Evolutionary conservation across 2,329 filamentous ascomycete genomes (phyloP), one percentile per base, ranked within the genome.

Genomic region (Neofusicoccum laricinum): DNA sequence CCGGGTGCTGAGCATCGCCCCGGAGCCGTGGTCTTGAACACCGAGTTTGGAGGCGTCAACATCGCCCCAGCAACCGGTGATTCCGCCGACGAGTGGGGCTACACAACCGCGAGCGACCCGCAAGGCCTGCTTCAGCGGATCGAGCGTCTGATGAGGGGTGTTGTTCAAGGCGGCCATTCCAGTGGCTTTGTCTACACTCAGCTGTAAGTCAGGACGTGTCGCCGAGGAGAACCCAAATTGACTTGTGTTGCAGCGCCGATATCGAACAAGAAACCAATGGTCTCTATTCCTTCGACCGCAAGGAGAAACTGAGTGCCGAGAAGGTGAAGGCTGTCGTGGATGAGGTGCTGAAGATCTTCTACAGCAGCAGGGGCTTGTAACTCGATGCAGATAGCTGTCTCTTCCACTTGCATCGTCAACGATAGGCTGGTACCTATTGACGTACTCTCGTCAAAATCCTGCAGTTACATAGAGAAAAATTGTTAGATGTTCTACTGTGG

Each of bases 191-290:
- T 90, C 0, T 90, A 88, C 69, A 90, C 88, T 2, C 88, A 90
- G 67, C 70, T 90, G 81, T 86, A 71, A 78, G 84, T 79, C 11
- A 1, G 3, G 34, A 32, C 14, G 17, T 11, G 15, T 15, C 3
- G 10, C 17, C 10, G 19, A 14, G 2, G 15, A 5, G 19, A 7
- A 51, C 64, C 19, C 59, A 71, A 66, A 80, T 80, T 64, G 84
- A 87, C 32, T n/a, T 15, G 1, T 36, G 21, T 12, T 15, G 12
- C 63, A 68, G 65, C 45, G 77, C 77, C 36, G 80, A 82, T 70
- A 87, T 90, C 59, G 87, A 90, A 73, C 87, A 90, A 69, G 88
- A 90, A 70, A 85, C 86, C 40, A 90, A 90, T 68, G 88, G 88
- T 0, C 70, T 90, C 25, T 90, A 89, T 68, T 84, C 86, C 0